Evolutionary conservation across 2,329 filamentous ascomycete species (phyloP), one percentile per base, ranked within the genome.

Genomic region (Neofusicoccum umdonicola): DNA sequence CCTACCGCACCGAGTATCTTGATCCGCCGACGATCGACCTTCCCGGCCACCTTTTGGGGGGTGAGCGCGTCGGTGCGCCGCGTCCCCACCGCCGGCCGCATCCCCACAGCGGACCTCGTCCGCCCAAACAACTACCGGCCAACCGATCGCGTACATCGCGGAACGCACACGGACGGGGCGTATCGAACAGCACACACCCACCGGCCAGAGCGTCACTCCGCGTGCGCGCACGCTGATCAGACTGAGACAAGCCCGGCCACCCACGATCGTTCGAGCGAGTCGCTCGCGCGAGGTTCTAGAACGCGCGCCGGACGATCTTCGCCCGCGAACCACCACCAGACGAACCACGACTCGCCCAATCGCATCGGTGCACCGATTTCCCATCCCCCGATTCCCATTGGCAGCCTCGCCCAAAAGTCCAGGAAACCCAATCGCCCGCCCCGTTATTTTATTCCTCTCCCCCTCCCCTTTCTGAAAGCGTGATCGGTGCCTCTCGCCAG

Each of bases 341-440:
- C 45, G 27, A 12, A 22, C 27, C 11, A 27, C 45, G 19, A 12
- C 5, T 12, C 47, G 47, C 27, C 47, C 22, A 31, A 50, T 50
- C 47, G 27, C 27, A n/a, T 5, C 50, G n/a, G 17, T 1, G 69
- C 3, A 74, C 77, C 77, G 62, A 79, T 80, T 60, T 65, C 27
- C 50, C 27, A 17, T 12, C 12, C n/a, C 34, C 35, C 15, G 8
- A 19, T 9, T 31, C 27, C 54, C n/a, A 58, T 58, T 58, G 54
- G 54, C 39, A 58, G 54, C 54, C 54, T 45, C 22, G 15, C 27
- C 17, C 34, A 45, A 58, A 22, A 3, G 3, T 15, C 15, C 13
- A 17, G 17, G 4, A 17, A 45, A 15, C 13, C n/a, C 42, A 45
- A n/a, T 17, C 42, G 8, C 6, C 42, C 42, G 42, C 27, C 27